These are phyloP conservation scores for Bolboschoenoplectus hybrid DNA, from an alignment of 202 grass and related monocot species.

Conservation along the genomic window DNA sequence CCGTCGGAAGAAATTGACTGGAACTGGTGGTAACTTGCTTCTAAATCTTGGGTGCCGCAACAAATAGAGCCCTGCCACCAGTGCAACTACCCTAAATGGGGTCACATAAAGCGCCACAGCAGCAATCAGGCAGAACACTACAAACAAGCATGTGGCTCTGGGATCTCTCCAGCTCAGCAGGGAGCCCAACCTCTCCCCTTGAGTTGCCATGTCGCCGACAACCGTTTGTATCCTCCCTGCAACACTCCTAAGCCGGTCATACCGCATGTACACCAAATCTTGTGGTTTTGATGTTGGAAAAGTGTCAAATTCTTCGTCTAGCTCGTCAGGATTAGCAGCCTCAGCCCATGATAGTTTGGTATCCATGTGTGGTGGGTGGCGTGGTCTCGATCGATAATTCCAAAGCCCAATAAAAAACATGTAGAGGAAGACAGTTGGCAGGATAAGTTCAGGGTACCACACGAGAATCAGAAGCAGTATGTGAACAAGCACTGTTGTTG, in stretches of 20 bases:
- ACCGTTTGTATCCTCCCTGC: slow-evolving; percentile 96
- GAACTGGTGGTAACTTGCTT: slow-evolving; percentile 77
- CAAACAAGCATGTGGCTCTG: slow-evolving; percentile 76
- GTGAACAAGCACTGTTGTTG: slow-evolving; percentile 79
- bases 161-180: slow-evolving; percentile 89
- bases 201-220: slow-evolving; percentile 92
- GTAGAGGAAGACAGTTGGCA: slow-evolving; percentile 91
- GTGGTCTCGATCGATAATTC: slow-evolving; percentile 68
- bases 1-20: slow-evolving; percentile 87
- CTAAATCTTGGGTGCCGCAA: slow-evolving; percentile 90
- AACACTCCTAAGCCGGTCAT: slow-evolving; percentile 81
- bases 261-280: slow-evolving; percentile 86
- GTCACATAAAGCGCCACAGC: slow-evolving; percentile 80
- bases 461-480: slow-evolving; percentile 81
- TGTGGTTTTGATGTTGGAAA: slow-evolving; percentile 82
- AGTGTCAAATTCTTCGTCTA: slow-evolving; percentile 97
- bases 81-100: slow-evolving; percentile 78
- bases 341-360: slow-evolving; percentile 83
- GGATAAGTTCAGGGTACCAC: slow-evolving; percentile 94
- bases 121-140: slow-evolving; percentile 73
- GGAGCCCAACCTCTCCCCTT: slow-evolving; percentile 84
- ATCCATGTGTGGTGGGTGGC: slow-evolving; percentile 93
- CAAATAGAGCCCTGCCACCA: slow-evolving; percentile 71
- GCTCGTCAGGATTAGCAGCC: slow-evolving; percentile 77
- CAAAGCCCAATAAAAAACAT: slow-evolving; percentile 93